These are phyloP conservation scores for Umbilicus rupestris DNA, from an alignment of 164 flowering plant genomes.

Conservation along the genomic window DNA sequence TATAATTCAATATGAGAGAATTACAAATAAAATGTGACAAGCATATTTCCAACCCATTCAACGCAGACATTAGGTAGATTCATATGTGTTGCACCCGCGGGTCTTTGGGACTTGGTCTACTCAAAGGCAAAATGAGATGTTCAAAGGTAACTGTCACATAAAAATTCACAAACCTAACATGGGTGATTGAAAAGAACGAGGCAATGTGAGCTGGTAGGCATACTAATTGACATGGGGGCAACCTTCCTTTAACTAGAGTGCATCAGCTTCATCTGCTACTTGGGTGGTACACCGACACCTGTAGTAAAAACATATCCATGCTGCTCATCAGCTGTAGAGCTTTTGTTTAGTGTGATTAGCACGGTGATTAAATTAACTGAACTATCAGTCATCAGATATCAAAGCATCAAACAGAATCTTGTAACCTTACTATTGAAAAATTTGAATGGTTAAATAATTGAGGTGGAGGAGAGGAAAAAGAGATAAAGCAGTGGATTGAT, in stretches of 20 bases:
- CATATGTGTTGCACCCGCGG: neutral
- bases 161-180: neutral
- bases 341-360: neutral
- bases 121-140: neutral
- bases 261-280: too few relatives aligned
- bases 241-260: too few relatives aligned
- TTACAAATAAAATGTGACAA: too few relatives aligned
- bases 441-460: conserved; percentile 2
- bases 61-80: neutral
- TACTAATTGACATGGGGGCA: too few relatives aligned
- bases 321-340: too few relatives aligned
- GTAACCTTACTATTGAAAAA: neutral
- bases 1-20: too few relatives aligned
- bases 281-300: too few relatives aligned
- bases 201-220: neutral
- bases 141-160: neutral
- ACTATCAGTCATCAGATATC: too few relatives aligned
- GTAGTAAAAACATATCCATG: too few relatives aligned
- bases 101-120: neutral
- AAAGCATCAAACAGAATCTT: neutral
- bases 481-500: too few relatives aligned
- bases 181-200: neutral
- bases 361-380: neutral
- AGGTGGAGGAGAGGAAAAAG: too few relatives aligned
- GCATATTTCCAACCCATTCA: too few relatives aligned